Base-by-base conservation (phyloP, 768 basidiomycete species). In the Podaxis sp. region DNA sequence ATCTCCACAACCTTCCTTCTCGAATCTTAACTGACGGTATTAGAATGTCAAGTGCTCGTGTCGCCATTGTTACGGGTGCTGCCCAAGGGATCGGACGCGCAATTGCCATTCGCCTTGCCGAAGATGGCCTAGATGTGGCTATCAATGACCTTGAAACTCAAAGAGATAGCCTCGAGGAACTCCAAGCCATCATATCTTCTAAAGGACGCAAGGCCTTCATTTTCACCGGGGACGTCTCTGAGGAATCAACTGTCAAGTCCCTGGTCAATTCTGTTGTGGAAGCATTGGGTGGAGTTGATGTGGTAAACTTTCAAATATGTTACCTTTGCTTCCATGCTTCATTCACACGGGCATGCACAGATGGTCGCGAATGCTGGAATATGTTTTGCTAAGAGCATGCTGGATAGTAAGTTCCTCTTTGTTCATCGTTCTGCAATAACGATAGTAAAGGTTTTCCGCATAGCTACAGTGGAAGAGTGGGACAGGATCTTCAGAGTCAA, bases 61-160 rank as follows among this genome's bases (percentile, higher is more conserved):
- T 76, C 49, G 79, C 78, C 3, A 70, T 79, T 63, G 71, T 82
- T 39, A 80, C 80, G 0, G 81, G 80, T 39, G 75, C 73, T 17
- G 73, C 72, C 3, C 76, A 75, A 59, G 81, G 81, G 22, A 80
- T 80, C 33, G 80, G 80, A 12, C 73, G 74, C 22, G 78, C 77
- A 54, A 77, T 81, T 56, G 76, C 79, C 24, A 67, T 75, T 17
- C 72, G 77, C 5, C 74, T 82, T 30, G 80, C 80, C 48, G 60
- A 67, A 7, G 79, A 77, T 54, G 79, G 79, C 28, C 74, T 76
- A 64, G 76, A 80, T 55, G 66, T 81, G 49, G 75, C 74, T n/a
- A 65, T 80, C 55, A 79, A 77, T 13, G 80, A 79, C 53, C 63
- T 77, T 5, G 51, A 55, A 15, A 42, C 58, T 54, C 30, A 56